These are phyloP conservation scores for Arthrobotrys conoides DNA, from an alignment of 2,329 filamentous ascomycete genomes.

Conservation along the genomic window DNA sequence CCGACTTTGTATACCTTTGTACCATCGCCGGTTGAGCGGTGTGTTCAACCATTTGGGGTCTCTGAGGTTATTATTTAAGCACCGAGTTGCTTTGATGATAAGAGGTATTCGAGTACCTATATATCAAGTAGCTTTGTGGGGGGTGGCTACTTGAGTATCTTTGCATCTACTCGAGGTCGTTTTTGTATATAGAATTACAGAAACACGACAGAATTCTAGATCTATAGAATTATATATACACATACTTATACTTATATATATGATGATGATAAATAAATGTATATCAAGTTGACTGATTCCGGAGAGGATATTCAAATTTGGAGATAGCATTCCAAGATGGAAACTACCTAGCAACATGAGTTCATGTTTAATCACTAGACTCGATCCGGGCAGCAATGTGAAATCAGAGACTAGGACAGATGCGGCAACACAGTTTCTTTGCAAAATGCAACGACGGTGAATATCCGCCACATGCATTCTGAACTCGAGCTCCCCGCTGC, in stretches of 20 bases:
- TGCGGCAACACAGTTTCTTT: neutral
- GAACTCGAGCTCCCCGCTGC: too few relatives aligned
- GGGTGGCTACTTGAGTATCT: neutral
- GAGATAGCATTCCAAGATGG: neutral
- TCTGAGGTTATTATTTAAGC: slow-evolving; percentile 4
- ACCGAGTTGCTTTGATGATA: neutral
- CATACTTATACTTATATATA: too few relatives aligned
- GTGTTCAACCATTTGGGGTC: neutral
- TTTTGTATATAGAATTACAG: neutral
- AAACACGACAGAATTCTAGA: neutral
- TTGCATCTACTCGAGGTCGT: neutral
- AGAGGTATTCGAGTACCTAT: too few relatives aligned
- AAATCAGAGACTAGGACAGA: too few relatives aligned
- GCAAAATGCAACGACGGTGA: slow-evolving; percentile 4
- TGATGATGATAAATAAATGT: too few relatives aligned
- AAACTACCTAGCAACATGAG: too few relatives aligned
- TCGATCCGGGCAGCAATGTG: too few relatives aligned
- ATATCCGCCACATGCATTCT: neutral
- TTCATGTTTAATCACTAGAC: too few relatives aligned
- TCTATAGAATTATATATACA: neutral
- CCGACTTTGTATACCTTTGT: slow-evolving; percentile 13
- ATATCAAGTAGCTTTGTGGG: too few relatives aligned
- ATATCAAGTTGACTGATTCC: too few relatives aligned
- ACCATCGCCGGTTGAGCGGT: neutral
- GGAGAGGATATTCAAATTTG: too few relatives aligned